Evolutionary conservation across 192 early-diverging fungal genomes (phyloP).

Genomic region (Backusella australiensis): DNA sequence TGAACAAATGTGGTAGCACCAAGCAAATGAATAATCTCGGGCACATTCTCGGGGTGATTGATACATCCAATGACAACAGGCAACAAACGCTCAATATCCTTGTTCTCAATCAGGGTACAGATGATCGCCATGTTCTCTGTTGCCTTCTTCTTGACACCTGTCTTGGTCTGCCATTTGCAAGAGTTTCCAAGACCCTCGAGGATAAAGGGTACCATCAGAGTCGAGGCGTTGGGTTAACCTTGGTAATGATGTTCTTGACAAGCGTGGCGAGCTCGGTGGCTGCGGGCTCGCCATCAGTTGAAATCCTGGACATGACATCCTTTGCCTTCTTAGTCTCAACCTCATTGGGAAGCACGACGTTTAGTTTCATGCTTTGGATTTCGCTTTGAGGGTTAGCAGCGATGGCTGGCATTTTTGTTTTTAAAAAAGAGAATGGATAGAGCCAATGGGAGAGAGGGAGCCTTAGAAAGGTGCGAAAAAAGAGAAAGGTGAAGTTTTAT

Average conservation of each 20-base stretch:
- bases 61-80: constrained; percentile 71
- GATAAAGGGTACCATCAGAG: constrained; percentile 56
- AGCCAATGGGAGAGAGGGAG: constrained; percentile 13
- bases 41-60: constrained; percentile 76
- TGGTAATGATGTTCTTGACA: constrained; percentile 40
- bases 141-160: too few relatives aligned
- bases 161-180: too few relatives aligned
- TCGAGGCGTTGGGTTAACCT: constrained; percentile 45
- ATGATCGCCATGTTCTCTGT: too few relatives aligned
- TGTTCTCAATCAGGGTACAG: constrained; percentile 72
- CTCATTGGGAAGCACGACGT: constrained; percentile 16
- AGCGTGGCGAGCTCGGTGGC: constrained; percentile 29
- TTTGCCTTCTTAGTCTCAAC: constrained; percentile 29
- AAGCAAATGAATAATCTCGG: constrained; percentile 72
- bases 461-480: not conserved
- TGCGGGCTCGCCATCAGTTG: constrained; percentile 25
- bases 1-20: constrained; percentile 80
- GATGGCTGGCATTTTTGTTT: constrained; percentile 26
- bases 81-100: constrained; percentile 75
- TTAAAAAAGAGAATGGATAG: not conserved
- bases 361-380: constrained; percentile 25
- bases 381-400: constrained; percentile 23
- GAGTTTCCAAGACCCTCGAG: too few relatives aligned
- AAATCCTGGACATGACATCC: constrained; percentile 24
- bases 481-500: not conserved